Percentiles rank a stretch among this genome's conserved stretches.
These are phyloP conservation scores for Echeveria elegans DNA, from an alignment of 164 flowering plant species.

Conservation along the genomic window DNA sequence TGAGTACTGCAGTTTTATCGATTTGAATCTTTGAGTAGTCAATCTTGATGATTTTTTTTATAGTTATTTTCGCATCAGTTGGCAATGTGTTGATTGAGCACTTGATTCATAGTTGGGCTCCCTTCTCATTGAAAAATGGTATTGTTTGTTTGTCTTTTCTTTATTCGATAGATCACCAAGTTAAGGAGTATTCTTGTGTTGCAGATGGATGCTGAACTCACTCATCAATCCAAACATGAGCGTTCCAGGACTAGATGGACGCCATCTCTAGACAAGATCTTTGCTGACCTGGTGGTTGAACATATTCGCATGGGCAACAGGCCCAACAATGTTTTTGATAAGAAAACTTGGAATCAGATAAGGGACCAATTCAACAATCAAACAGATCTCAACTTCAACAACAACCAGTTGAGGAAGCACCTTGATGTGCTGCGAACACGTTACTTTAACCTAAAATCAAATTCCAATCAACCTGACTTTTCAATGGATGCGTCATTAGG, in stretches of 20 bases:
- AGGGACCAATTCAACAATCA: conserved; percentile 44
- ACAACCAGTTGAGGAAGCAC: conserved; percentile 60
- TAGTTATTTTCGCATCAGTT: no score
- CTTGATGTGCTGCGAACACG: conserved; percentile 54
- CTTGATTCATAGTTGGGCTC: no score
- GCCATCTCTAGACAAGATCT: conserved; percentile 45
- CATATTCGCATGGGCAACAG: conserved; percentile 43
- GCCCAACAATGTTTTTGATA: conserved; percentile 50
- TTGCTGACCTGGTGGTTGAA: conserved; percentile 54
- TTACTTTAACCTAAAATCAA: conserved; percentile 36
- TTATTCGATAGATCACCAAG: not conserved
- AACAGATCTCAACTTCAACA: conserved; percentile 48
- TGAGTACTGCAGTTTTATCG: no score
- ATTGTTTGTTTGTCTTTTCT: not conserved
- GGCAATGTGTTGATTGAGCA: no score
- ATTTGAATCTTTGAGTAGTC: no score
- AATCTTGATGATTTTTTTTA: no score
- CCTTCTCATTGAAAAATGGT: not conserved
- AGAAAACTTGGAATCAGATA: conserved; percentile 53
- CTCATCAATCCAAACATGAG: conserved; percentile 41
- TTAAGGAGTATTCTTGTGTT: not conserved
- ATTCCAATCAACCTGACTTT: conserved; percentile 37
- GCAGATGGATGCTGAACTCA: conserved; percentile 34
- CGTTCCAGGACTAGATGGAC: conserved; percentile 64
- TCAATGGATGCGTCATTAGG: conserved; percentile 30